These are phyloP conservation scores for Filosporella fistucella DNA, from an alignment of 495 filamentous ascomycete species.

Conservation along the genomic window DNA sequence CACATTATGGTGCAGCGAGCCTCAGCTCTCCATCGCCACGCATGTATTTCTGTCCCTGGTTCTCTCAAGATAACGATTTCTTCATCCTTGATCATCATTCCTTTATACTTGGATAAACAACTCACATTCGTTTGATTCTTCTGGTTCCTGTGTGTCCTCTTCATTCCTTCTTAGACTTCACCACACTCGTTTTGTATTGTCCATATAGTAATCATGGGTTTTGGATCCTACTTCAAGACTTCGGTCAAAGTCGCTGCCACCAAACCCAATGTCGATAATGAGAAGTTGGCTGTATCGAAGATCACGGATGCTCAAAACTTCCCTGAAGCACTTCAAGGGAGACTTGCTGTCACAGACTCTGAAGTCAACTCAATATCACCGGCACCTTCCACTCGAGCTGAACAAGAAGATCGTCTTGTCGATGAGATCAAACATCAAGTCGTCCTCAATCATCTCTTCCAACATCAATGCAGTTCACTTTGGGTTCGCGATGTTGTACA, in stretches of 20 bases:
- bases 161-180: no score
- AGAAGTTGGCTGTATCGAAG: slow-evolving; percentile 1
- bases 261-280: neutral
- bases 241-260: neutral
- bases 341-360: neutral
- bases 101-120: no score
- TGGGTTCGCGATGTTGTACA: slow-evolving; percentile 5
- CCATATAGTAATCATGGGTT: neutral
- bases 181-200: no score
- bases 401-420: slow-evolving; percentile 2
- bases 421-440: slow-evolving; percentile 11
- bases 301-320: neutral
- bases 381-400: neutral
- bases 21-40: no score
- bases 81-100: no score
- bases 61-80: no score
- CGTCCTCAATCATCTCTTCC: slow-evolving; percentile 5
- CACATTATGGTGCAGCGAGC: no score
- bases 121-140: no score
- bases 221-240: slow-evolving; percentile 1
- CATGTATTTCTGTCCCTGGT: no score
- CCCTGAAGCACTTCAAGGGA: neutral
- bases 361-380: slow-evolving; percentile 1
- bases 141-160: no score
- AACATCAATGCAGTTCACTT: slow-evolving; percentile 6